phyloP scores from a whole-genome alignment of 2,329 filamentous ascomycete species.

The Neofusicoccum cordaticola region DNA sequence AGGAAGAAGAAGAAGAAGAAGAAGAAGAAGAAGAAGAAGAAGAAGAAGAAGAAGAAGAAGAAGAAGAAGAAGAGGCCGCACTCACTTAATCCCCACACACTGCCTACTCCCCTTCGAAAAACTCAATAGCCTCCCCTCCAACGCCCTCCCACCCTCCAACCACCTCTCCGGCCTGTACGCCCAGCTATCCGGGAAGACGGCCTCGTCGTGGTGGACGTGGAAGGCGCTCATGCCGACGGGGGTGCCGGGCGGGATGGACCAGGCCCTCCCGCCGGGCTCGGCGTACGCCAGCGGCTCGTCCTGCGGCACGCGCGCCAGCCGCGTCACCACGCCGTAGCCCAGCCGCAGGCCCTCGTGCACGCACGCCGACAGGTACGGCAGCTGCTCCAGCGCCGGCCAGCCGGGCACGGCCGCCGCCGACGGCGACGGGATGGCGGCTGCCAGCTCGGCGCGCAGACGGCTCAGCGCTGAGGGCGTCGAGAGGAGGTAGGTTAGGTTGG shows the following conservation, averaged over 20 bases:
- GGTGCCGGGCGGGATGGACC: conserved; percentile 16
- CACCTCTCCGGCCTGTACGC: conserved; percentile 30
- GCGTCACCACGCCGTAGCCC: conserved; percentile 38
- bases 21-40: too few relatives aligned
- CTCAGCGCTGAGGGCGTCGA: conserved; percentile 23
- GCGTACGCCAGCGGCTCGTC: conserved; percentile 14
- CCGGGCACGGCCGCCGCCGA: neutral
- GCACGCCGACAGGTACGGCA: conserved; percentile 18
- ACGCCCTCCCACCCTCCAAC: neutral
- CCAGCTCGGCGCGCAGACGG: conserved; percentile 28
- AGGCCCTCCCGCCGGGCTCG: neutral
- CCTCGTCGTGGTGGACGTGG: conserved; percentile 22
- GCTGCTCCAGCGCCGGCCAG: conserved; percentile 13
- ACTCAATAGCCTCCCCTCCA: conserved; percentile 19
- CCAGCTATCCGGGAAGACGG: conserved; percentile 26
- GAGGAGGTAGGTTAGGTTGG: conserved; percentile 31
- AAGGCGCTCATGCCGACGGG: conserved; percentile 18
- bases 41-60: too few relatives aligned
- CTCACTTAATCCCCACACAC: conserved; percentile 27
- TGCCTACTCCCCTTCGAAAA: conserved; percentile 19
- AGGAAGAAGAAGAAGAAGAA: too few relatives aligned
- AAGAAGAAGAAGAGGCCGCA: neutral
- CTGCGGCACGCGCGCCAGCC: conserved; percentile 21
- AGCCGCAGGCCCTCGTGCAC: conserved; percentile 34
- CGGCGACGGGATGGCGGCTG: conserved; percentile 23